These are phyloP conservation scores for Neoascochyta sp. DNA, from an alignment of 2,329 filamentous ascomycete species.

Conservation along the genomic window DNA sequence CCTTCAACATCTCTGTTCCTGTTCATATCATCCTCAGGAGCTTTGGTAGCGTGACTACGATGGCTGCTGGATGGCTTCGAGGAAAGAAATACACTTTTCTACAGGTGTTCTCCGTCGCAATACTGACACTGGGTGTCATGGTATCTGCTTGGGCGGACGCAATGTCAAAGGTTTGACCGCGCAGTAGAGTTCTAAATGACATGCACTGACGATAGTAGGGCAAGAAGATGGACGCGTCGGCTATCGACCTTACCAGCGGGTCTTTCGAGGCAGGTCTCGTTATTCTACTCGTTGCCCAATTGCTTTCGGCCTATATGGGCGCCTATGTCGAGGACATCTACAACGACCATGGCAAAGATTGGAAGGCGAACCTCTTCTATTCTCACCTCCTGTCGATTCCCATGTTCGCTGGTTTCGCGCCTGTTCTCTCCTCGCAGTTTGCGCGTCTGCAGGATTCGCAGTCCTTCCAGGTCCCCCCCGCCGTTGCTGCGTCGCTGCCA, in stretches of 20 bases:
- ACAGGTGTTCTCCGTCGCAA: slow-evolving; percentile 75
- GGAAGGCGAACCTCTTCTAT: slow-evolving; percentile 96
- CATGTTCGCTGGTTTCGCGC: slow-evolving; percentile 69
- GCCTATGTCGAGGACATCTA: slow-evolving; percentile 93
- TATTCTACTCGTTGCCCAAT: slow-evolving; percentile 82
- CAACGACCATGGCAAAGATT: slow-evolving; percentile 77
- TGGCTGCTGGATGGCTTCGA: slow-evolving; percentile 81
- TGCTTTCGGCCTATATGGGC: slow-evolving; percentile 90
- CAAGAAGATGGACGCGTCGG: slow-evolving; percentile 43
- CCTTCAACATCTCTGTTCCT: slow-evolving; percentile 92
- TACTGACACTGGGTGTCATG: slow-evolving; percentile 83
- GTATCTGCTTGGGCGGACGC: slow-evolving; percentile 88
- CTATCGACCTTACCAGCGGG: slow-evolving; percentile 38
- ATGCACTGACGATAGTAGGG: slow-evolving; percentile 33
- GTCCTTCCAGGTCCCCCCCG: slow-evolving; percentile 48
- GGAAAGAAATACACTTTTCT: slow-evolving; percentile 79
- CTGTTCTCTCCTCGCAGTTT: slow-evolving; percentile 63
- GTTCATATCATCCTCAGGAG: slow-evolving; percentile 95
- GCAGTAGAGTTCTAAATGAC: slow-evolving; percentile 12
- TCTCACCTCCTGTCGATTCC: slow-evolving; percentile 73
- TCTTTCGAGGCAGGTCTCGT: slow-evolving; percentile 67
- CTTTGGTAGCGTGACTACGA: slow-evolving; percentile 92
- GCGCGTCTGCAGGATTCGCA: slow-evolving; percentile 59
- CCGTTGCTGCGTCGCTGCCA: slow-evolving; percentile 28
- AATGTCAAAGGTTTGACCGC: slow-evolving; percentile 76